phyloP scores from a whole-genome alignment of 2,329 filamentous ascomycete genomes.

The Iodosphaeria phyllophila region DNA sequence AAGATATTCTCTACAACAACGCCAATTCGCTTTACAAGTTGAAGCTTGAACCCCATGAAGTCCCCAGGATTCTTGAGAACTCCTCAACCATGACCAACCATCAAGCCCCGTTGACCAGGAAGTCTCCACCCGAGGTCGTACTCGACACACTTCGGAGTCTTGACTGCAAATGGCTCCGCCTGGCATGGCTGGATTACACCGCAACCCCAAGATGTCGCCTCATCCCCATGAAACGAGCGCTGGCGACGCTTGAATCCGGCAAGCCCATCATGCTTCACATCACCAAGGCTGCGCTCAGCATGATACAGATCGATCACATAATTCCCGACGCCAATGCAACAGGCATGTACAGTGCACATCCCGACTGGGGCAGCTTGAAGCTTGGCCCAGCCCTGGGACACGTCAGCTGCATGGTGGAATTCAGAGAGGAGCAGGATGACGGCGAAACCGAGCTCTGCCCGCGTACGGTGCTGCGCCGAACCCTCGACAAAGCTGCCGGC shows the following conservation, averaged over 20 bases:
- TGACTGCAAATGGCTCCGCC: constrained; percentile 44
- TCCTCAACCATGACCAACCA: constrained; percentile 2
- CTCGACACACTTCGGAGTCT: constrained; percentile 14
- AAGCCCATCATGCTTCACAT: no score
- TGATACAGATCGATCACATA: constrained; percentile 47
- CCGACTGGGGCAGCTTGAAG: constrained; percentile 45
- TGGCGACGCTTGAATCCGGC: constrained; percentile 24
- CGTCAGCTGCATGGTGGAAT: constrained; percentile 48
- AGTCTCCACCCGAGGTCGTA: constrained; percentile 10
- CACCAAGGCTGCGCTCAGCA: constrained; percentile 41
- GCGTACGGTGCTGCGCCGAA: constrained; percentile 37
- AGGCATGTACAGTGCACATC: constrained; percentile 47
- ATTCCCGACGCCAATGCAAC: constrained; percentile 34
- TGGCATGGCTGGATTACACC: constrained; percentile 70
- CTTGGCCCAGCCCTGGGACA: constrained; percentile 39
- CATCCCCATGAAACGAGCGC: constrained; percentile 41
- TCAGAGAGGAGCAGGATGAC: constrained; percentile 33
- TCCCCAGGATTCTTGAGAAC: constrained; percentile 10
- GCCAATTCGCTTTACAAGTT: constrained; percentile 59
- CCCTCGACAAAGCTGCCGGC: constrained; percentile 29
- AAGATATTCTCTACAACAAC: constrained; percentile 58
- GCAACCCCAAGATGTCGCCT: constrained; percentile 46
- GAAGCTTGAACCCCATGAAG: constrained; percentile 19
- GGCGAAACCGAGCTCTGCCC: constrained; percentile 39
- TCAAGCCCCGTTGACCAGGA: constrained; percentile 14